Evolutionary conservation across 805 yeast genomes (phyloP).

Genomic region (Teunomyces aglyptinius): DNA sequence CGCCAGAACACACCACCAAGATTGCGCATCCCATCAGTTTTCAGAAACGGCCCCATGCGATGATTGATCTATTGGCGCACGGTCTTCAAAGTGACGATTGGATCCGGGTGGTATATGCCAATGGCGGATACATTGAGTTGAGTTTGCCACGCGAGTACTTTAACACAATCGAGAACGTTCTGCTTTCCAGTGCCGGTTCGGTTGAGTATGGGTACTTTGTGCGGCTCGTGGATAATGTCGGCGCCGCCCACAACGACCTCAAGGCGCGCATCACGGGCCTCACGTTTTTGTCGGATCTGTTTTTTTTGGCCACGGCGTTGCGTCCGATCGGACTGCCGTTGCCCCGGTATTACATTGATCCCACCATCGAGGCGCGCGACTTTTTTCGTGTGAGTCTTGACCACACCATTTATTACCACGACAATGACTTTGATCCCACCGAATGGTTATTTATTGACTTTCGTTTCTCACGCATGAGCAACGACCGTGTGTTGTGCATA

Average conservation of each 20-base stretch:
- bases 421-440: conserved; percentile 33
- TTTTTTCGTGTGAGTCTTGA: conserved; percentile 40
- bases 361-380: conserved; percentile 2
- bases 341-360: background rate
- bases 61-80: conserved; percentile 11
- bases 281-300: conserved; percentile 29
- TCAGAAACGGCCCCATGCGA: conserved; percentile 8
- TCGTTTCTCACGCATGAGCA: conserved; percentile 28
- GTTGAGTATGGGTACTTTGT: conserved; percentile 29
- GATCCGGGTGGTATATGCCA: conserved; percentile 21
- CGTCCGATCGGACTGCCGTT: conserved; percentile 22
- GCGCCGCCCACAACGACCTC: conserved; percentile 20
- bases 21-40: conserved; percentile 7
- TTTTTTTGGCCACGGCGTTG: conserved; percentile 28
- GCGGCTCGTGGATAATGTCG: conserved; percentile 27
- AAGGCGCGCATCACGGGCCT: conserved; percentile 19
- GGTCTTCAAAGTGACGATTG: conserved; percentile 10
- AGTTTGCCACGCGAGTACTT: conserved; percentile 21
- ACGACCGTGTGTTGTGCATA: conserved; percentile 33
- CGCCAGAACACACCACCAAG: background rate
- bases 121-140: conserved; percentile 26
- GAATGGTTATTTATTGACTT: conserved; percentile 36
- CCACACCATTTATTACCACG: conserved; percentile 36
- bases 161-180: background rate
- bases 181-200: conserved; percentile 7